Evolutionary conservation across 805 yeast genomes (phyloP).

Genomic region (Scheffersomyces coipomensis): DNA sequence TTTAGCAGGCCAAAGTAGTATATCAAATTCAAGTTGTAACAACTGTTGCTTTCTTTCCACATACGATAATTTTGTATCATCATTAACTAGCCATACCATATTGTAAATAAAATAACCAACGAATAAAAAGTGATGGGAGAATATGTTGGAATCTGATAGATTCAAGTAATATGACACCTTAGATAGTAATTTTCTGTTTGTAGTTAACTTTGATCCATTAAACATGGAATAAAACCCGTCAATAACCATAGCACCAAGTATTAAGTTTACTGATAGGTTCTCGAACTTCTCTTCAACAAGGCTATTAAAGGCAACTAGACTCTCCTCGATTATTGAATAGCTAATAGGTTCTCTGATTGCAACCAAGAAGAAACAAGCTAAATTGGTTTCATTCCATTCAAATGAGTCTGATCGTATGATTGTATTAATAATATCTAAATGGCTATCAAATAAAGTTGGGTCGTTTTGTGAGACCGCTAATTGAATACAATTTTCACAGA

Average conservation of each 20-base stretch:
- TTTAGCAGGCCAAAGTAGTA: slow-evolving; percentile 21
- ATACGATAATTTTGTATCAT: not conserved
- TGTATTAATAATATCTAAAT: slow-evolving; percentile 4
- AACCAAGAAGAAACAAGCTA: slow-evolving; percentile 16
- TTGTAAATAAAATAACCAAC: slow-evolving; percentile 13
- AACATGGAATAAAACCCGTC: slow-evolving; percentile 17
- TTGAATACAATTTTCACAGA: slow-evolving; percentile 16
- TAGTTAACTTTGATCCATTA: slow-evolving; percentile 5
- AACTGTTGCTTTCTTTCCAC: slow-evolving; percentile 9
- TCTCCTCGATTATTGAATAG: slow-evolving; percentile 3
- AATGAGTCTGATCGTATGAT: slow-evolving; percentile 2
- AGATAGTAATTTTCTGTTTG: slow-evolving; percentile 5
- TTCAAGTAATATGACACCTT: slow-evolving; percentile 4
- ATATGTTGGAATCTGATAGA: slow-evolving; percentile 9
- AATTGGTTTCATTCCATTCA: slow-evolving; percentile 11
- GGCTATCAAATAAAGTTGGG: slow-evolving; percentile 4
- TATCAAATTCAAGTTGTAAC: slow-evolving; percentile 18
- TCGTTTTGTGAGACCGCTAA: slow-evolving; percentile 12
- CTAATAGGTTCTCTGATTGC: slow-evolving; percentile 12
- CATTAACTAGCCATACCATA: slow-evolving; percentile 11
- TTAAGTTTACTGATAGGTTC: slow-evolving; percentile 7
- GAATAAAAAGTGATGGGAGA: slow-evolving; percentile 13
- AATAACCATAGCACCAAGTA: slow-evolving; percentile 15
- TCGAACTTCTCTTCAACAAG: slow-evolving; percentile 3
- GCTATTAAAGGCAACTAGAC: slow-evolving; percentile 11